These are phyloP conservation scores for Chlamydomonas sphaeroides DNA, from an alignment of 139 green algal species.

Conservation along the genomic window DNA sequence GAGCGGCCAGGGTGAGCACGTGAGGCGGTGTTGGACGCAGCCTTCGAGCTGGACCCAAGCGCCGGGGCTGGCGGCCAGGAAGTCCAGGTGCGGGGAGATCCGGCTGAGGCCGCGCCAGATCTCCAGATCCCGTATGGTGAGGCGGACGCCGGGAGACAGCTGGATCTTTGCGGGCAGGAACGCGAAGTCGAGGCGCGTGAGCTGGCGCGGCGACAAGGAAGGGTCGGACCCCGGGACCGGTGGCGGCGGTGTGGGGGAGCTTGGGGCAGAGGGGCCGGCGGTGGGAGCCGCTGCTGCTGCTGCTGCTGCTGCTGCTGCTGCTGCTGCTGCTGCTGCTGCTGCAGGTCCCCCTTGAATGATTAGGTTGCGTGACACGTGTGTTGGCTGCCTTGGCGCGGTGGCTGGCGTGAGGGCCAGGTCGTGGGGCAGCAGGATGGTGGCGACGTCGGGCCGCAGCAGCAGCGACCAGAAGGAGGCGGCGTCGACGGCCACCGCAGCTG, in stretches of 20 bases:
- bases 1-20: not conserved
- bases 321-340: no score
- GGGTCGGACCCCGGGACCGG: not conserved
- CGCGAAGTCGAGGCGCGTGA: conserved; percentile 2
- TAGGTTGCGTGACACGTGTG: not conserved
- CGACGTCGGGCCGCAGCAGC: not conserved
- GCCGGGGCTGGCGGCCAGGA: not conserved
- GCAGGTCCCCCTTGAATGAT: not conserved
- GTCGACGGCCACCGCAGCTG: no score
- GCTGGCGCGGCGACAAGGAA: not conserved
- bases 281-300: no score
- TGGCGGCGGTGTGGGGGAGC: not conserved
- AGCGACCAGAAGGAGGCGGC: not conserved
- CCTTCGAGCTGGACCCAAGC: not conserved
- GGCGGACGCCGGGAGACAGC: not conserved
- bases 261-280: not conserved
- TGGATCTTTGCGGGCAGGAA: not conserved
- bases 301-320: no score
- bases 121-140: not conserved
- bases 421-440: not conserved
- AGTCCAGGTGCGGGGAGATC: conserved; percentile 18
- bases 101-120: not conserved
- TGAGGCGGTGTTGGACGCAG: conserved; percentile 13
- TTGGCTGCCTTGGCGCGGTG: not conserved
- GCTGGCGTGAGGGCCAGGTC: not conserved